Evolutionary conservation across 176 grass and related monocot species (phyloP).

Genomic region (Triticum aestivum): DNA sequence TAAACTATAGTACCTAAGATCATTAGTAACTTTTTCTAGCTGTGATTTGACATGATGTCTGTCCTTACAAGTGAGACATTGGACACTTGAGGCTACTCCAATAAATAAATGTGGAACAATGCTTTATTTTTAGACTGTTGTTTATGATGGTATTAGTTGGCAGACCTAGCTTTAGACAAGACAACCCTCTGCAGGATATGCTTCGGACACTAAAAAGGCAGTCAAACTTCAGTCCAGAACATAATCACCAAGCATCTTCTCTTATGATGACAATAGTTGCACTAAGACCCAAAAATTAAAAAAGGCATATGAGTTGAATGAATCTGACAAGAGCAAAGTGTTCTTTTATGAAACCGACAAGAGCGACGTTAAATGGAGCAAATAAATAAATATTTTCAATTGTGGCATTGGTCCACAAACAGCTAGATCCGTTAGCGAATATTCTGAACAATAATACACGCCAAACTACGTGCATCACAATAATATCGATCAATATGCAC

Average conservation of each 20-base stretch:
- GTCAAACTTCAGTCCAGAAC: background rate
- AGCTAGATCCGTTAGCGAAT: constrained; percentile 6
- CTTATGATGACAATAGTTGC: background rate
- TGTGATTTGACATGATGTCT: background rate
- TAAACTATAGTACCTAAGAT: background rate
- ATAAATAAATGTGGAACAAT: constrained; percentile 17
- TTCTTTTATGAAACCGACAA: background rate
- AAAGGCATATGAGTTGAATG: background rate
- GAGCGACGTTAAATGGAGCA: background rate
- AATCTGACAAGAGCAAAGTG: background rate
- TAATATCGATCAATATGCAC: background rate
- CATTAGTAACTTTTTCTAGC: constrained; percentile 14
- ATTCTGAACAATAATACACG: background rate
- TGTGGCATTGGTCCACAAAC: background rate
- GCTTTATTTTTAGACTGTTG: background rate
- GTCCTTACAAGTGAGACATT: background rate
- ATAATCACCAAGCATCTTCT: background rate
- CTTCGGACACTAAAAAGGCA: constrained; percentile 5
- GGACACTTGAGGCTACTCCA: background rate
- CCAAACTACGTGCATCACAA: background rate
- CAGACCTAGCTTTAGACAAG: background rate
- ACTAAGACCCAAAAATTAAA: constrained; percentile 21
- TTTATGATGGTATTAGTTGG: background rate
- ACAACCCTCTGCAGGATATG: constrained; percentile 7
- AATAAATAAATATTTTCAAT: background rate